Base-by-base conservation (phyloP, 2,329 filamentous ascomycete genomes). In the Lasiodiplodia sp. region DNA sequence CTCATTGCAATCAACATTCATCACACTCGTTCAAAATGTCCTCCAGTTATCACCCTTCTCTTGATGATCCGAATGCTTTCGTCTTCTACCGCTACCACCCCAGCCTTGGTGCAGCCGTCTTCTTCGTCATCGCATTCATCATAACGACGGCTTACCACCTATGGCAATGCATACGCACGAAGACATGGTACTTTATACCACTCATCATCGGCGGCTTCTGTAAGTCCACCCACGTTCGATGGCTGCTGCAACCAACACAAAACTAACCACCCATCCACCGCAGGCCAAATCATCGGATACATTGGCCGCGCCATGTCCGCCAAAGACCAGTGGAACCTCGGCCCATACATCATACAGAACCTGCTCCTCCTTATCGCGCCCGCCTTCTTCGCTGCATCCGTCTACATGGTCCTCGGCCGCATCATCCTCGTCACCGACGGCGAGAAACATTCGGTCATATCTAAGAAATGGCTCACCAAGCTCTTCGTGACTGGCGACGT, bases 261-360 rank as follows among this genome's bases (percentile, higher is more conserved):
- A 11, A 74, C 44, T 7, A 16, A 6, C 11, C n/a, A 28, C n/a
- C 44, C 14, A 11, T 7, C 8, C 28, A 28, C 28, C 58, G 6
- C 12, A 86, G 84, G 86, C 69, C 84, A 87, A 73, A 74, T 75
- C 0, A 75, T 87, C 31, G 86, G 85, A 14, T 87, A 87, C 69
- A 72, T 84, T 14, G 83, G 81, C 2, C 82, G 86, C 62, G 80
- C 81, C 1, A 73, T 76, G 4, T 79, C 80, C 1, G 44, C 55
- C 1, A 72, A 81, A 44, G 82, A 79, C 47, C 40, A 63, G 34
- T 64, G 68, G 63, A 78, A 79, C 4, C 70, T 80, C 21, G 73
- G 74, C 0, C 77, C 80, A 1, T 85, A 81, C 73, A 80, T 83
- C 51, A 73, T 85, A 38, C 80, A 84, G 69, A 76, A 76, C 51